These are phyloP conservation scores for Magnaporthiopsis rhizophila DNA, from an alignment of 2,329 filamentous ascomycete genomes.

Conservation along the genomic window DNA sequence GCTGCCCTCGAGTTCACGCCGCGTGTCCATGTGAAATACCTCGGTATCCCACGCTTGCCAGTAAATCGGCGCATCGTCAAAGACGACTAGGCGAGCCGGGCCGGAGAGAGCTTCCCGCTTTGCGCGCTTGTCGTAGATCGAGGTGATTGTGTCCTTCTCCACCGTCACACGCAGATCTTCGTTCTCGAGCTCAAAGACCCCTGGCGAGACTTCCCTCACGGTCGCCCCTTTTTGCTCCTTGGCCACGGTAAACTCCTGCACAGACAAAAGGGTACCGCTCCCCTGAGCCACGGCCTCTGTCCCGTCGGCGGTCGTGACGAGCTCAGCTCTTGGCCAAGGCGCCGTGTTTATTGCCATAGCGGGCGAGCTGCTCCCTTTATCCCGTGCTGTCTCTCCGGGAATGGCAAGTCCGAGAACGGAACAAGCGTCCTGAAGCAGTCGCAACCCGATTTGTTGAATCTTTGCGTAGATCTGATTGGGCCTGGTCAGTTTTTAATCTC, in stretches of 20 bases:
- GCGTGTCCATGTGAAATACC: conserved; percentile 57
- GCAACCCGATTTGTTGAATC: conserved; percentile 48
- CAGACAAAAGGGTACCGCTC: conserved; percentile 16
- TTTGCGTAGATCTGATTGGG: conserved; percentile 42
- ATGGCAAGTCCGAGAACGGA: conserved; percentile 44
- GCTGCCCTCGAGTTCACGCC: conserved; percentile 44
- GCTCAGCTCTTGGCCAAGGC: conserved; percentile 49
- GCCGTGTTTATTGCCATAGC: conserved; percentile 49
- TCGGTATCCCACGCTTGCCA: conserved; percentile 69
- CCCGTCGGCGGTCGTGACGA: conserved; percentile 34
- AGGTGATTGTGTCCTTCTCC: conserved; percentile 50
- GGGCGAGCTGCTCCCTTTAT: conserved; percentile 16
- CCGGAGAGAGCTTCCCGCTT: conserved; percentile 49
- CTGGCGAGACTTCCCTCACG: conserved; percentile 39
- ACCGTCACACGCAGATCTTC: conserved; percentile 45
- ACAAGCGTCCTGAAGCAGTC: conserved; percentile 44
- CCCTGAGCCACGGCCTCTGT: conserved; percentile 16
- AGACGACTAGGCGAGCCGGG: conserved; percentile 60
- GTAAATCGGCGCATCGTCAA: conserved; percentile 63
- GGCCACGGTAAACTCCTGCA: background rate
- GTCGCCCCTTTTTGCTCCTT: conserved; percentile 25
- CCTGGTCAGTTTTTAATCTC: conserved; percentile 18
- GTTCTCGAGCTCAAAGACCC: conserved; percentile 50
- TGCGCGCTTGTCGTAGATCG: conserved; percentile 48
- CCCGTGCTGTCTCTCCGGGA: conserved; percentile 18